A percentile compares a stretch with the other conserved stretches of the same genome.
Evolutionary conservation across 768 basidiomycete species (phyloP).

Genomic region (Amanita rimosa): DNA sequence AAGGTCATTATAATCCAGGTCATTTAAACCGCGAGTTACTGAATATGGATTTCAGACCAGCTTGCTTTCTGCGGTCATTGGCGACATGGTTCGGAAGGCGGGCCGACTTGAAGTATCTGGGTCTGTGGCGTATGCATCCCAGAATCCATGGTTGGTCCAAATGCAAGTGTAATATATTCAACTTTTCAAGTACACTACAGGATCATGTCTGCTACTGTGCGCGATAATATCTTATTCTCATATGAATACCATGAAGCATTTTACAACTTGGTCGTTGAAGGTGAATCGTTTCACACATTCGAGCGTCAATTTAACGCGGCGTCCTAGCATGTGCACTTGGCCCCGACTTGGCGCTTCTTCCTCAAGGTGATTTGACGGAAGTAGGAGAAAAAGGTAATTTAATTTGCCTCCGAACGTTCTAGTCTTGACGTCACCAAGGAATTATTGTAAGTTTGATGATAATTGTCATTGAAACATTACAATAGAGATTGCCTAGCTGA

Average conservation of each 20-base stretch:
- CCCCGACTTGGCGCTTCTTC: constrained; percentile 69
- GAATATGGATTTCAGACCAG: constrained; percentile 39
- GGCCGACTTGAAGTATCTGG: constrained; percentile 66
- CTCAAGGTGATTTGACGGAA: constrained; percentile 75
- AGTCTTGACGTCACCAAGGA: constrained; percentile 16
- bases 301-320: not conserved
- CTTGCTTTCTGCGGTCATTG: constrained; percentile 69
- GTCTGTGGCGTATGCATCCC: constrained; percentile 71
- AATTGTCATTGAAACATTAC: not conserved
- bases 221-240: constrained; percentile 88
- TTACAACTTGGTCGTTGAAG: constrained; percentile 75
- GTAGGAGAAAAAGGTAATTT: constrained; percentile 75
- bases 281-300: constrained; percentile 19
- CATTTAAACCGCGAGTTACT: not conserved
- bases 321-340: constrained; percentile 69
- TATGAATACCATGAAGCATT: constrained; percentile 81
- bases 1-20: constrained; percentile 38
- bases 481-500: constrained; percentile 31
- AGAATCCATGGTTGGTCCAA: constrained; percentile 67
- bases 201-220: constrained; percentile 78
- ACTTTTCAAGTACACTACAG: constrained; percentile 19
- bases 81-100: constrained; percentile 72
- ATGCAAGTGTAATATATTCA: not conserved
- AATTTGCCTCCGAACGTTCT: constrained; percentile 1
- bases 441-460: constrained; percentile 38